phyloP scores from a whole-genome alignment of 345 rosid species.

The Zanthoxylum bungeanum region DNA sequence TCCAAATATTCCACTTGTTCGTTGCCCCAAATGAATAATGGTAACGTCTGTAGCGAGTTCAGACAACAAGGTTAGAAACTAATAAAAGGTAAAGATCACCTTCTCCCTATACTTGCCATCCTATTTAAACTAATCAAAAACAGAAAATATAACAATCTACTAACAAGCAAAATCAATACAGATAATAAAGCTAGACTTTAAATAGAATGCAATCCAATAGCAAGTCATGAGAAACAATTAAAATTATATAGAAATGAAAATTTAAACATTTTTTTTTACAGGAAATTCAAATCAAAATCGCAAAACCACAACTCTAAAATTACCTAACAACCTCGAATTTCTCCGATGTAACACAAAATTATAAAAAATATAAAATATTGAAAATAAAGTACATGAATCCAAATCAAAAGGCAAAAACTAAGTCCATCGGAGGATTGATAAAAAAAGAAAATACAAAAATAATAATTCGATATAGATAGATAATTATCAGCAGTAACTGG shows the following conservation, averaged over 20 bases:
- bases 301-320: background rate
- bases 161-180: background rate
- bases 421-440: background rate
- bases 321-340: background rate
- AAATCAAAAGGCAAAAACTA: background rate
- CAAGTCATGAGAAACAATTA: background rate
- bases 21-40: no score
- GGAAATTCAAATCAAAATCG: background rate
- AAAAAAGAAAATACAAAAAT: background rate
- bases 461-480: background rate
- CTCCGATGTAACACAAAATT: background rate
- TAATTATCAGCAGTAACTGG: slow-evolving; percentile 10
- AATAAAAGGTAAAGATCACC: no score
- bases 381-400: background rate
- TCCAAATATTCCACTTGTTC: background rate
- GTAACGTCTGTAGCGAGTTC: background rate
- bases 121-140: no score
- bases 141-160: background rate
- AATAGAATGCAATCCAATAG: background rate
- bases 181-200: background rate
- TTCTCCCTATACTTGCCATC: no score
- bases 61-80: background rate
- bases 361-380: background rate
- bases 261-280: background rate
- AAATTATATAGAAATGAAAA: background rate